Evolutionary conservation across 305 asterid genomes (phyloP).

Genomic region (Fraxinus sp.): DNA sequence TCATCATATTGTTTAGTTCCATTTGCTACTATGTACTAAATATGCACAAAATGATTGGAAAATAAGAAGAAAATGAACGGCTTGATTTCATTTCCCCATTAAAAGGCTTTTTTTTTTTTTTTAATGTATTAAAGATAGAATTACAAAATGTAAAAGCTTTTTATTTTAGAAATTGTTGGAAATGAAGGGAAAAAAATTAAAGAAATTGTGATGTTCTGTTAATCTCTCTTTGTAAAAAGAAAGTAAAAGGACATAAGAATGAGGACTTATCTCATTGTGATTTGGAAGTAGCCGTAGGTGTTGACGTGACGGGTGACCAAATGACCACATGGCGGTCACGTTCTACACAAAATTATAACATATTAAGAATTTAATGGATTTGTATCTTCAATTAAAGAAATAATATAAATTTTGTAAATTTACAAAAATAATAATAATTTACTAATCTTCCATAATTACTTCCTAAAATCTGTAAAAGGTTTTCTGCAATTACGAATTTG

Average conservation of each 20-base stretch:
- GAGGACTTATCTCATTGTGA: too few relatives aligned
- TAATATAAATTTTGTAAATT: too few relatives aligned
- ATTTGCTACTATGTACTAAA: background rate
- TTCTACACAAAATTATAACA: too few relatives aligned
- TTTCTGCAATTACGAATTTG: background rate
- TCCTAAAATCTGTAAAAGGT: background rate
- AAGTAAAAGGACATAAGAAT: too few relatives aligned
- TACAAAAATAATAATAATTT: background rate
- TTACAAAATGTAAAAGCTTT: background rate
- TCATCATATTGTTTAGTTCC: background rate
- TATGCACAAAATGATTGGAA: background rate
- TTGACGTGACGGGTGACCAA: too few relatives aligned
- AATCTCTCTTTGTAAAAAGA: background rate
- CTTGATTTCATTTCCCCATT: background rate
- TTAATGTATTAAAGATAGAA: background rate
- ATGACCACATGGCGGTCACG: too few relatives aligned
- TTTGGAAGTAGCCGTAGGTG: too few relatives aligned
- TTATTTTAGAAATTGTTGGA: background rate
- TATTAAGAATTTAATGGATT: too few relatives aligned
- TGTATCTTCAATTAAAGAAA: background rate
- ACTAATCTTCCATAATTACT: background rate
- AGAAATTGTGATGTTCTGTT: background rate
- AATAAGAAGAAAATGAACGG: background rate
- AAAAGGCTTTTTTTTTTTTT: background rate
- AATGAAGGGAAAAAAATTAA: background rate